Conservation (phyloP, 306 rosid genomes). For the Castanospermum australe region DNA sequence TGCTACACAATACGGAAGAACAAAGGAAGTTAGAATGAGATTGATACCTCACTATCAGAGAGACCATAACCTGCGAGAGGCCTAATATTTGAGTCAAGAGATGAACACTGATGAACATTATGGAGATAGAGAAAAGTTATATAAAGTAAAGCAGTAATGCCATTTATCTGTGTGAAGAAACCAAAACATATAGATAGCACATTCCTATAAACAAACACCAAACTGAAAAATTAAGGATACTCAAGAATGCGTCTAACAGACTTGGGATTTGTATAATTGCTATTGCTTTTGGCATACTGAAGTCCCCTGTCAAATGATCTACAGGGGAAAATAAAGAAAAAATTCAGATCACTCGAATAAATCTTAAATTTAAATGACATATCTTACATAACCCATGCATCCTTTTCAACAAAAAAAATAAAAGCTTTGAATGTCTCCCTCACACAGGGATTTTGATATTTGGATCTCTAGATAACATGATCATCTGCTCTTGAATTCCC, state of each 20-base stretch:
- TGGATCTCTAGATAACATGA: slow-evolving; percentile 72
- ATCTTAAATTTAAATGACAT: not conserved
- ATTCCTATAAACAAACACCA: not conserved
- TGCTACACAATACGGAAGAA: slow-evolving; percentile 12
- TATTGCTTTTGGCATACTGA: slow-evolving; percentile 64
- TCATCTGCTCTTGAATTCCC: slow-evolving; percentile 77
- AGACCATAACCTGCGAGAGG: slow-evolving; percentile 56
- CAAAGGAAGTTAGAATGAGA: slow-evolving; percentile 30
- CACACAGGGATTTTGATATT: slow-evolving; percentile 67
- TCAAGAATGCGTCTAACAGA: slow-evolving; percentile 55
- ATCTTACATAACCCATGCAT: slow-evolving; percentile 6
- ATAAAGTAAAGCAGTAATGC: not conserved
- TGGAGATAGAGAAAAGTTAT: not conserved
- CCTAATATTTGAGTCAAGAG: slow-evolving; percentile 67
- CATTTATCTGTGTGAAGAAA: slow-evolving; percentile 1
- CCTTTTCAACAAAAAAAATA: slow-evolving; percentile 10
- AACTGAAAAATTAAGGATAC: slow-evolving; percentile 65
- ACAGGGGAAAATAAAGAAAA: slow-evolving; percentile 27
- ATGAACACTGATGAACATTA: slow-evolving; percentile 26
- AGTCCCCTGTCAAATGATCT: slow-evolving; percentile 85
- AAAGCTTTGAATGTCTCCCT: slow-evolving; percentile 30
- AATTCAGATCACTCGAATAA: slow-evolving; percentile 12
- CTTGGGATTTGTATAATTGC: slow-evolving; percentile 45
- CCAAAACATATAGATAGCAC: not conserved
- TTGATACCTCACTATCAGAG: slow-evolving; percentile 70